Evolutionary conservation across 2,329 filamentous ascomycete species (phyloP).

Genomic region (Reticulascus tulasneorum): DNA sequence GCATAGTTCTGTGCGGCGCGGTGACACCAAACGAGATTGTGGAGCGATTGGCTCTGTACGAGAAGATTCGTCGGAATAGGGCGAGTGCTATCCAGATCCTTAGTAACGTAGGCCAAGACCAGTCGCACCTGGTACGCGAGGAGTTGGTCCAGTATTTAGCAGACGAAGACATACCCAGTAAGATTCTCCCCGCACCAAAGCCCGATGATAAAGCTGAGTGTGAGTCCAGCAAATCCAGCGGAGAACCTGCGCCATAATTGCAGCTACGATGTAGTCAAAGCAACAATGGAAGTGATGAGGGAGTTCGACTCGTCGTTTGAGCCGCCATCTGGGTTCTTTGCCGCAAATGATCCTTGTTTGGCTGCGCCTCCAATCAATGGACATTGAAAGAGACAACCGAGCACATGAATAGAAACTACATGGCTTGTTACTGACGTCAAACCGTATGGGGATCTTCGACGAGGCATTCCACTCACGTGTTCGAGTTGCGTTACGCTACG

Average conservation of each 20-base stretch:
- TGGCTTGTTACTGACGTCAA: too few relatives aligned
- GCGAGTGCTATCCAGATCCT: conserved; percentile 34
- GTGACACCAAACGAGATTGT: conserved; percentile 16
- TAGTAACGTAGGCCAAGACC: conserved; percentile 31
- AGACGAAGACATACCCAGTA: conserved; percentile 26
- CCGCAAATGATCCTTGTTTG: conserved; percentile 4
- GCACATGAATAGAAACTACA: too few relatives aligned
- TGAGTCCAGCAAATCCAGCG: conserved; percentile 5
- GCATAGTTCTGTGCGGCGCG: conserved; percentile 21
- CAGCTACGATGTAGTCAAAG: conserved; percentile 16
- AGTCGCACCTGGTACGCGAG: conserved; percentile 21
- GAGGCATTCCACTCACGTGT: too few relatives aligned
- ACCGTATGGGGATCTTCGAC: too few relatives aligned
- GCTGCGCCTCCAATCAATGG: too few relatives aligned
- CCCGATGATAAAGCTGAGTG: not conserved
- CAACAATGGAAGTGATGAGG: conserved; percentile 15
- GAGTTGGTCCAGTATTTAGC: conserved; percentile 23
- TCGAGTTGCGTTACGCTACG: too few relatives aligned
- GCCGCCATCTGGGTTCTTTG: conserved; percentile 18
- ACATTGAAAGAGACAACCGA: too few relatives aligned
- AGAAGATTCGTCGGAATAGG: conserved; percentile 20
- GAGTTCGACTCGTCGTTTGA: conserved; percentile 13
- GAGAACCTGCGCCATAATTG: conserved; percentile 14
- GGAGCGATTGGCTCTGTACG: conserved; percentile 20
- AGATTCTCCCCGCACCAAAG: not conserved